Evolutionary conservation across 1,284 basidiomycete genomes (phyloP), one percentile per base, ranked within the genome.

Genomic region (Heterobasidion irregulare): DNA sequence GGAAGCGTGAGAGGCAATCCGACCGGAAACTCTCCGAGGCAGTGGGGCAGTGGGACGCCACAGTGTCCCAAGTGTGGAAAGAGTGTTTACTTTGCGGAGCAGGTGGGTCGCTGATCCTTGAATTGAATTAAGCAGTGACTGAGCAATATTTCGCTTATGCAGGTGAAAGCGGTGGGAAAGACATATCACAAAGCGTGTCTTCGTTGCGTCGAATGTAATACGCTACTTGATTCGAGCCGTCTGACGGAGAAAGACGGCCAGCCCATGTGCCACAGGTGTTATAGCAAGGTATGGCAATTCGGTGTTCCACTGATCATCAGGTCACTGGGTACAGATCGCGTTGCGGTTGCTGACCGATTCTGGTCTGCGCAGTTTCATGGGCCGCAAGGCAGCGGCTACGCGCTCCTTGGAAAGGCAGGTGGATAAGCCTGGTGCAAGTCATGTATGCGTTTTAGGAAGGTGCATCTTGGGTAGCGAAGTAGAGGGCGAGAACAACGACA

Each of bases 101-200:
- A 83, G 70, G 80, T 79, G 43, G 13, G 32, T 15, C 16, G 43
- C 9, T 35, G 18, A 9, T 5, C 34, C 19, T 10, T 12, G 46
- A 18, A 38, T 38, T 8, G 19, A 6, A 36, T 19, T 33, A 10
- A 35, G 18, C 9, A 45, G 18, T 19, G 49, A 6, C 6, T 55
- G 9, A 36, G 18, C 2, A 19, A 19, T 3, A 35, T 13, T 15
- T 18, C 32, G 26, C 36, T 7, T 16, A 41, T 26, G 8, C 55
- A 85, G 83, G 79, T 86, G 56, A 87, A 87, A 68, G 87, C 88
- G 2, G 76, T 86, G 3, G 84, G 85, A 15, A 84, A 87, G 72
- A 85, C 83, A 38, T 91, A 75, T 67, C 88, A 91, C 60, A 89
- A 87, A 65, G 72, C 70, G n/a, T 91, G 89, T 64, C 67, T 91